Conservation (phyloP, 805 yeast species). For the Starmerella lactis-condensi region DNA sequence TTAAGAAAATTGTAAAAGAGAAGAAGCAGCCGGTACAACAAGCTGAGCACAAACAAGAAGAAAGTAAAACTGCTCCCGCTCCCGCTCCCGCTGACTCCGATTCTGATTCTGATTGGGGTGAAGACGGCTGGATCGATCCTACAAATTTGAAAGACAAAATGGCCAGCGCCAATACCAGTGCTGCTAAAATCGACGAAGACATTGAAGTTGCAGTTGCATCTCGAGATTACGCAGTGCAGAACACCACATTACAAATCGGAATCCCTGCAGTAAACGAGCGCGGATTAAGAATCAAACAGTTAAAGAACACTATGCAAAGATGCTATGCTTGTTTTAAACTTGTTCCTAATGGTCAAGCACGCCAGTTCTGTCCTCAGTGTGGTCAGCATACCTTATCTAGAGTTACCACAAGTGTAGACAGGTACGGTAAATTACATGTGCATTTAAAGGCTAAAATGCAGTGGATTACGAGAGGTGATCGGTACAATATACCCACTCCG, state of each 20-base stretch:
- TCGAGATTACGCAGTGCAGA: conserved; percentile 95
- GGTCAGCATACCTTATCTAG: conserved; percentile 83
- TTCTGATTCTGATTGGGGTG: conserved; percentile 58
- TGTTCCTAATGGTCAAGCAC: conserved; percentile 41
- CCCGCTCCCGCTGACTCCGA: conserved; percentile 21
- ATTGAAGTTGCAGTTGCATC: conserved; percentile 66
- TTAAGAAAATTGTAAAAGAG: neutral
- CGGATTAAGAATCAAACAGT: conserved; percentile 68
- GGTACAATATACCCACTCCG: conserved; percentile 72
- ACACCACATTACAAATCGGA: conserved; percentile 82
- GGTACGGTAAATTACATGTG: conserved; percentile 66
- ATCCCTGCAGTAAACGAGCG: conserved; percentile 68
- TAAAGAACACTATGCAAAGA: conserved; percentile 81
- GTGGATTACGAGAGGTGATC: conserved; percentile 81
- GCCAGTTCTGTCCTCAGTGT: conserved; percentile 86
- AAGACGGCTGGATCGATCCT: conserved; percentile 83
- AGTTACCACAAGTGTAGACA: conserved; percentile 65
- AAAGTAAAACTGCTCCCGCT: neutral
- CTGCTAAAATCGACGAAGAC: conserved; percentile 26
- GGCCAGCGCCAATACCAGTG: conserved; percentile 49
- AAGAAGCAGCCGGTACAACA: neutral
- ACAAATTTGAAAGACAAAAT: conserved; percentile 60
- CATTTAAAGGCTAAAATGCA: conserved; percentile 80
- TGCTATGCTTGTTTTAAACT: conserved; percentile 93
- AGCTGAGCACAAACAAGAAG: conserved; percentile 2